A percentile compares a stretch with the other conserved stretches of the same genome.
These are phyloP conservation scores for Globisporangium paroecandrum DNA, from an alignment of 352 stramenopile species.

Conservation along the genomic window DNA sequence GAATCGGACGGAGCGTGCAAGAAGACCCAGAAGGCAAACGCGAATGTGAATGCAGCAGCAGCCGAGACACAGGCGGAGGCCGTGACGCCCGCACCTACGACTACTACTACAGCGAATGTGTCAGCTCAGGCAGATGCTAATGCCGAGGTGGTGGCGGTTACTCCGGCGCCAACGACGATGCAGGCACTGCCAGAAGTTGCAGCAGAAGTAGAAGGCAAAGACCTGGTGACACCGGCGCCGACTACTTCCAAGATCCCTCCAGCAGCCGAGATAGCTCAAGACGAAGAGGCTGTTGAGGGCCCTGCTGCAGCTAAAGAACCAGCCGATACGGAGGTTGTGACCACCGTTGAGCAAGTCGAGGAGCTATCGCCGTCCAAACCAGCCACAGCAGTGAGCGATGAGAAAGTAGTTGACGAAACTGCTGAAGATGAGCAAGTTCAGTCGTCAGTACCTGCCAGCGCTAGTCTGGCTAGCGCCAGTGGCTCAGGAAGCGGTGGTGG, in stretches of 20 bases:
- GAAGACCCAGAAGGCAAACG: background rate
- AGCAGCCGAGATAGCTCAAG: background rate
- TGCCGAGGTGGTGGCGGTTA: background rate
- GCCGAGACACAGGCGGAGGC: background rate
- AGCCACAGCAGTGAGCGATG: background rate
- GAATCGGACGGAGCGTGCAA: constrained; percentile 24
- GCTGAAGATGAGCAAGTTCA: background rate
- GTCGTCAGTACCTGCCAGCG: background rate
- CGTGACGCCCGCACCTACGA: background rate
- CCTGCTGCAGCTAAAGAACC: background rate
- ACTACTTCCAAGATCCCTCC: background rate
- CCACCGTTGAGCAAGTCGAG: background rate
- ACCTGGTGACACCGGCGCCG: background rate
- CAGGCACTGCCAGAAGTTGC: background rate
- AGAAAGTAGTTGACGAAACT: background rate
- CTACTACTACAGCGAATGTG: background rate
- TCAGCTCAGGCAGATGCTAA: constrained; percentile 2
- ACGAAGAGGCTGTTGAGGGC: too few species aligned
- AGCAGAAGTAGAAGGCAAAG: background rate
- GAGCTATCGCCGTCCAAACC: background rate
- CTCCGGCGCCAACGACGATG: constrained; percentile 4
- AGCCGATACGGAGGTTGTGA: too few species aligned
- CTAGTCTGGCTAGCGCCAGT: background rate
- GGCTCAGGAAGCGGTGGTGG: background rate
- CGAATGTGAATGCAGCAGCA: constrained; percentile 5